Conservation (phyloP, 2,329 filamentous ascomycete genomes). For the Tolypocladium ophioglossoides region DNA sequence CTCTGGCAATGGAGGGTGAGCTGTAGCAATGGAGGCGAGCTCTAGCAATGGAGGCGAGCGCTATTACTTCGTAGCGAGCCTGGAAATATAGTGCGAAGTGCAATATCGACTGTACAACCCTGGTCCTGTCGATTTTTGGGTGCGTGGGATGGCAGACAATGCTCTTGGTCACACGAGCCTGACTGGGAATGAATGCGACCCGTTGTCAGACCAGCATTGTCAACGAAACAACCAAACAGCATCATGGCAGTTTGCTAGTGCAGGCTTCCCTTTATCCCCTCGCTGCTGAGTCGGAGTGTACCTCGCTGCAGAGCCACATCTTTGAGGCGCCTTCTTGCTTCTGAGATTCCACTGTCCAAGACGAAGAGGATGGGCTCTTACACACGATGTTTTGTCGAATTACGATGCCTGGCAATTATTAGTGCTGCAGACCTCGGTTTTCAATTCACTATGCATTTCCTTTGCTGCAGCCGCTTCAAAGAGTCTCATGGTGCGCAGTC, state of each 20-base stretch:
- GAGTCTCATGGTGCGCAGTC: not conserved
- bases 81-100: no score
- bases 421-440: not conserved
- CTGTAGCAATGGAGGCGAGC: no score
- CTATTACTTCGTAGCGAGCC: no score
- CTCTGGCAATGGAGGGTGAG: no score
- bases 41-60: no score
- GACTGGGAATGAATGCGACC: not conserved
- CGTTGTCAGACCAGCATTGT: not conserved
- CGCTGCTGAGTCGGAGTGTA: not conserved
- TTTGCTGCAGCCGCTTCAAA: not conserved
- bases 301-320: not conserved
- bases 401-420: rapidly evolving
- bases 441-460: not conserved
- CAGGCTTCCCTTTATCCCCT: not conserved
- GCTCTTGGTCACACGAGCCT: no score
- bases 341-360: not conserved
- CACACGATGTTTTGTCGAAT: not conserved
- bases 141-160: no score
- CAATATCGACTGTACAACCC: no score
- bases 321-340: not conserved
- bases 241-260: not conserved
- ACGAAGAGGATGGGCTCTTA: not conserved
- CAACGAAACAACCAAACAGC: not conserved
- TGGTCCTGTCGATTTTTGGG: no score